Evolutionary conservation across 2,329 filamentous ascomycete genomes (phyloP), one percentile per base, ranked within the genome.

Genomic region (Cladosporium oxysporum): DNA sequence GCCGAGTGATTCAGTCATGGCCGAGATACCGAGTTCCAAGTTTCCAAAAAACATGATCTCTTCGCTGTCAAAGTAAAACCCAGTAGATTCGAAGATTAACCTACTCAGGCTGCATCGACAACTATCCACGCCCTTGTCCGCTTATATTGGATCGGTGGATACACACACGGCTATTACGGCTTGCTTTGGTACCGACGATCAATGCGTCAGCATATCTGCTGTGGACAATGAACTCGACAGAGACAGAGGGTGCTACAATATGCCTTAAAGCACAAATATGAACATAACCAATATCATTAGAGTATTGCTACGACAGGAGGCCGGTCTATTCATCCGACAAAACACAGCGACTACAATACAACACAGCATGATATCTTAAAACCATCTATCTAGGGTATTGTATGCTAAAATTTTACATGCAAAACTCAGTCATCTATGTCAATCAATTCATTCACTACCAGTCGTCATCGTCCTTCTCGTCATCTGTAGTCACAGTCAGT

Each of bases 381-480:
- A 23, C 41, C 12, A 26, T 58, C 33, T 58, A 58, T 58, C 18
- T 37, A 35, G 55, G 55, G 55, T 58, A 58, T 58, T 58, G 55
- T 58, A 58, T 58, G 55, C 55, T 58, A 16, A 58, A 55, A n/a
- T 55, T 11, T 16, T 33, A 55, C 16, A 33, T 55, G 52, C 16
- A 33, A 31, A 7, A n/a, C 4, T 21, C 28, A 29, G 8, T n/a
- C 18, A 31, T 31, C 28, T 21, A 18, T 11, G 8, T 31, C 28
- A 31, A 37, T 58, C 5, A n/a, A 33, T 37, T 41, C 31, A 18
- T n/a, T 3, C 28, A 64, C 69, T 75, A 86, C 90, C 90, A 92
- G 71, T 93, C 90, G 75, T 93, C 90, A 67, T 92, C 88, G 71
- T 92, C 89, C 71, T 83, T 82, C 78, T 93, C 90, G 71, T 93